These are phyloP conservation scores for Nicotiana obtusifolia DNA, from an alignment of 257 asterid genomes.

Conservation along the genomic window DNA sequence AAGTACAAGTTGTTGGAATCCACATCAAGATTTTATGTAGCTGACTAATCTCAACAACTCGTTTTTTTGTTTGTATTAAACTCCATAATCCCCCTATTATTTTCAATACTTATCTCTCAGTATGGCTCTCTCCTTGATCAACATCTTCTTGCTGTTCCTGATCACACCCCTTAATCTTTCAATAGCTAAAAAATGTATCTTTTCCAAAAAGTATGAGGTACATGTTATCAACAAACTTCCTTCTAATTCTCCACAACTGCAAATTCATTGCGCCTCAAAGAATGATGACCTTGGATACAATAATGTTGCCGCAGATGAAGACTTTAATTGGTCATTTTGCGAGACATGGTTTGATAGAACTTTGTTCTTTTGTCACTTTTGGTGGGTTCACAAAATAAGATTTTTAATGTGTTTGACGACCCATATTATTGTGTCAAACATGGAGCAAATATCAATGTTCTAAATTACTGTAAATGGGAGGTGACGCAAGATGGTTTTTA, in stretches of 20 bases:
- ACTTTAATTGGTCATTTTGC: not conserved
- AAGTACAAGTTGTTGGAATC: no score
- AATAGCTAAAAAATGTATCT: not conserved
- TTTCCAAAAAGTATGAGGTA: not conserved
- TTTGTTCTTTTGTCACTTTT: not conserved
- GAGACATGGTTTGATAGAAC: no score
- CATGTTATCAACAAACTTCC: conserved; percentile 3
- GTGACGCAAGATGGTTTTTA: not conserved
- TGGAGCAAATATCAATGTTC: no score
- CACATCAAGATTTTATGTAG: no score
- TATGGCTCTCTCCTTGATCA: not conserved
- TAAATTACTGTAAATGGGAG: not conserved
- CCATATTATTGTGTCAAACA: not conserved
- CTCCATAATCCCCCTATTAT: not conserved
- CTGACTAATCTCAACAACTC: no score
- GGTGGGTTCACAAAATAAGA: not conserved
- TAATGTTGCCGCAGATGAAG: not conserved
- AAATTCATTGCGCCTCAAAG: not conserved
- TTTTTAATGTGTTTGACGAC: not conserved
- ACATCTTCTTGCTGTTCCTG: not conserved
- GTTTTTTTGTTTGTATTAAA: no score
- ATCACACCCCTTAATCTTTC: not conserved
- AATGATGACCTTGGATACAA: not conserved
- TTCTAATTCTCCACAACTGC: not conserved
- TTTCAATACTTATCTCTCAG: not conserved